A percentile compares a stretch with the other conserved stretches of the same genome.
These are phyloP conservation scores for Nitzschia inconspicua DNA, from an alignment of 108 stramenopile genomes.

Conservation along the genomic window DNA sequence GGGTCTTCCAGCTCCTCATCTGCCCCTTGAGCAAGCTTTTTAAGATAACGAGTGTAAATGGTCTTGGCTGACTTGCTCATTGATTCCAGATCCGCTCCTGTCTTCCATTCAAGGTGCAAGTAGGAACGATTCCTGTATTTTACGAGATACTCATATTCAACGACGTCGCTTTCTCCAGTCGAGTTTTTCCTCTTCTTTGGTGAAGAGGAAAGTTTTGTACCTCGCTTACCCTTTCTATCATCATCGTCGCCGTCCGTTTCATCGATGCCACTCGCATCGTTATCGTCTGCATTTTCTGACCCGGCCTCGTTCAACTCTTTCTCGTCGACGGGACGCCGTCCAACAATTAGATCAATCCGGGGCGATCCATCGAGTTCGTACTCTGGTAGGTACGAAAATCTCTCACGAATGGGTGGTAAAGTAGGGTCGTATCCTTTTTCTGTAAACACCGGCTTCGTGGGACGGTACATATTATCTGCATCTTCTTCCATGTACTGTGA, in stretches of 20 bases:
- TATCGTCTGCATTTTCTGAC: conserved; percentile 19
- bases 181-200: conserved; percentile 17
- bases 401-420: conserved; percentile 72
- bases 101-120: conserved; percentile 87
- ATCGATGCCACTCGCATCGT: conserved; percentile 24
- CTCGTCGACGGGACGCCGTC: conserved; percentile 81
- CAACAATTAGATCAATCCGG: conserved; percentile 88
- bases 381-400: conserved; percentile 90
- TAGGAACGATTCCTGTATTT: conserved; percentile 95
- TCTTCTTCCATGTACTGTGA: conserved; percentile 30
- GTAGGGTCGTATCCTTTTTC: conserved; percentile 83
- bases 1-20: conserved; percentile 86
- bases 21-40: conserved; percentile 70
- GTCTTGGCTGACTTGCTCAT: conserved; percentile 87
- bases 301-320: conserved; percentile 38
- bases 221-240: conserved; percentile 17
- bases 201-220: conserved; percentile 1
- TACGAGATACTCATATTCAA: conserved; percentile 94
- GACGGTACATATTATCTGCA: conserved; percentile 10
- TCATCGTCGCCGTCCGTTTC: conserved; percentile 24
- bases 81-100: conserved; percentile 78
- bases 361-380: conserved; percentile 91
- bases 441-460: conserved; percentile 49
- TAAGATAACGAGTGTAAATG: conserved; percentile 81
- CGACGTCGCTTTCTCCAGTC: conserved; percentile 14